Percentiles rank a stretch among this genome's conserved stretches.
Conservation (phyloP, 768 basidiomycete genomes). For the Boletus rufocinnamomeus region DNA sequence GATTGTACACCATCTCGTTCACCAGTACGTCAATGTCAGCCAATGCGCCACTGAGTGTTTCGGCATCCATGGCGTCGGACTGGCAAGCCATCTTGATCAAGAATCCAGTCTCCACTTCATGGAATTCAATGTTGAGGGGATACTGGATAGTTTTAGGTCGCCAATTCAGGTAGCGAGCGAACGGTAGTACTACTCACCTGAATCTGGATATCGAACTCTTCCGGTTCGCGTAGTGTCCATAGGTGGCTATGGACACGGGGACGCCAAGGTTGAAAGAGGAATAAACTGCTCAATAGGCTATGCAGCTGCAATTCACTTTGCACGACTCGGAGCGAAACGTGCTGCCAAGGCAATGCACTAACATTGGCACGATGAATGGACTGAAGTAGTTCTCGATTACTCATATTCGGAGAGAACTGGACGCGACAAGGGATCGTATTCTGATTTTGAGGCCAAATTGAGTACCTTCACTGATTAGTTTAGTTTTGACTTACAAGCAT, state of each 20-base stretch:
- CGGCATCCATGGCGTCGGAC: conserved; percentile 30
- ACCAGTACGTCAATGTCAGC: conserved; percentile 24
- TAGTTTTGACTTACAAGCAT: conserved; percentile 40
- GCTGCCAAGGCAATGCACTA: conserved; percentile 45
- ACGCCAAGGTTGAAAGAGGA: conserved; percentile 43
- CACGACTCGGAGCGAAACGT: conserved; percentile 45
- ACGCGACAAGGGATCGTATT: conserved; percentile 50
- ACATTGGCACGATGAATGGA: conserved; percentile 42
- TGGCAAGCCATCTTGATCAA: conserved; percentile 39
- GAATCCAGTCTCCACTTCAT: conserved; percentile 35
- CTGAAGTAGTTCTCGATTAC: conserved; percentile 38
- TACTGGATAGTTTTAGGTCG: conserved; percentile 35
- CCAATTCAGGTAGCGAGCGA: neutral
- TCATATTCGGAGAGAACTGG: conserved; percentile 24
- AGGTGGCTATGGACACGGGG: conserved; percentile 3
- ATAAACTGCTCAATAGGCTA: conserved; percentile 44
- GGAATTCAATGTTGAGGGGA: conserved; percentile 45
- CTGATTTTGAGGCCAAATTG: conserved; percentile 24
- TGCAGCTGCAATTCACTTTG: conserved; percentile 36
- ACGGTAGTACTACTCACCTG: conserved; percentile 32
- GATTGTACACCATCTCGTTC: conserved; percentile 21
- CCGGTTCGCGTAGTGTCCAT: conserved; percentile 27
- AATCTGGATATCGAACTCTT: conserved; percentile 19
- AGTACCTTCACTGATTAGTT: neutral
- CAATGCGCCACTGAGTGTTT: conserved; percentile 22